Base-by-base conservation (phyloP, 257 asterid genomes). In the Capsicum chinense region DNA sequence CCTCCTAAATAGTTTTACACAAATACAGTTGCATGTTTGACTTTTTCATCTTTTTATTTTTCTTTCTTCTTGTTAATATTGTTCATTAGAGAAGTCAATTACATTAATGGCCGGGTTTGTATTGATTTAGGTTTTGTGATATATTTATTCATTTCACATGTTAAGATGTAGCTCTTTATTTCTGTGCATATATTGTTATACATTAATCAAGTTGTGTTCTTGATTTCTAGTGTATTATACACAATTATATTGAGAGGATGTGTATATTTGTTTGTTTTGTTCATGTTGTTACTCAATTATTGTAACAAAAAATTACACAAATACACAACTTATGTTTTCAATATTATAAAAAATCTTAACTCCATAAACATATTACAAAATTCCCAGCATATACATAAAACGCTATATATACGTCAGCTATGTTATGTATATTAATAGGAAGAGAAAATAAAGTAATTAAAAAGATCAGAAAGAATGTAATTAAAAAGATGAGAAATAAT, bases 21-120 rank as follows among this genome's bases (percentile, higher is more conserved):
- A 47, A 47, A 47, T 10, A 47, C 6, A 73, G 37, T 73, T 73
- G 80, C 11, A 5, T 50, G 39, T 44, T 44, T 73, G 42, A 48
- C n/a, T 48, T 73, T 73, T 73, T n/a, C 39, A 33, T 67, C 52
- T 37, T 14, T 66, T 66, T 35, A 58, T 44, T 73, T 71, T 73
- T n/a, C 42, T 73, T 47, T 47, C 10, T 73, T 44, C 37, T 5
- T 71, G 39, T 44, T 73, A 10, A 11, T n/a, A 73, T 73, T 48
- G 17, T 47, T n/a, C 54, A 14, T n/a, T 5, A n/a, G 48, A 19
- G 5, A 73, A n/a, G 59, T 73, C n/a, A 73, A 47, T n/a, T n/a
- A 0, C 2, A 48, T 71, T 14, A 37, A 68, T 39, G 13, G 3
- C 63, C 3, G 19, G 54, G 78, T 67, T 14, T 67, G 74, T 67